Evolutionary conservation across 1,284 basidiomycete genomes (phyloP).

Genomic region (Microbotryomycetes sp.): DNA sequence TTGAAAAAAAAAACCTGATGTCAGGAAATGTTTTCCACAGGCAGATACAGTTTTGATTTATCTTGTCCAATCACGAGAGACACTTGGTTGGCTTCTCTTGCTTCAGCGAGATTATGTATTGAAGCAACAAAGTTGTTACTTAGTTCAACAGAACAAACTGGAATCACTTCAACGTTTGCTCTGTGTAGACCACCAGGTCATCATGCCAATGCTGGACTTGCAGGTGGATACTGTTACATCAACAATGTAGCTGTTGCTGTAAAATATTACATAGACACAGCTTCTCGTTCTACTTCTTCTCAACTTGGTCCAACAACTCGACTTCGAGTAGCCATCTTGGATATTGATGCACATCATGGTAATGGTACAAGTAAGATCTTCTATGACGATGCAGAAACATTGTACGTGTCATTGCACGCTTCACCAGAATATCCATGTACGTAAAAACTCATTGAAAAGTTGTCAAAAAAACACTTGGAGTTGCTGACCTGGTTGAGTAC

Average conservation of each 20-base stretch:
- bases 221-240: conserved; percentile 46
- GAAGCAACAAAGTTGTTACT: conserved; percentile 36
- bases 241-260: conserved; percentile 44
- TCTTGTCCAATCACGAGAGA: conserved; percentile 43
- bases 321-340: conserved; percentile 42
- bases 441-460: conserved; percentile 9
- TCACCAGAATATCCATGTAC: conserved; percentile 44
- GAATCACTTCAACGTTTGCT: conserved; percentile 42
- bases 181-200: conserved; percentile 45
- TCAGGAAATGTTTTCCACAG: conserved; percentile 27
- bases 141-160: conserved; percentile 4
- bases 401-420: conserved; percentile 45
- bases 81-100: conserved; percentile 36
- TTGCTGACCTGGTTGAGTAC: neutral
- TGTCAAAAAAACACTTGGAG: neutral
- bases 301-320: neutral
- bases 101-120: conserved; percentile 40
- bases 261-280: conserved; percentile 32
- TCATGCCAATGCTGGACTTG: conserved; percentile 41
- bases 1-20: neutral
- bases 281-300: neutral
- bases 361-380: conserved; percentile 44
- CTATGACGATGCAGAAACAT: conserved; percentile 41
- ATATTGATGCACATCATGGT: conserved; percentile 47
- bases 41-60: conserved; percentile 45